A percentile compares a stretch with the other conserved stretches of the same genome.
Conservation (phyloP, 768 basidiomycete species). For the Xanthoconium stramineum region DNA sequence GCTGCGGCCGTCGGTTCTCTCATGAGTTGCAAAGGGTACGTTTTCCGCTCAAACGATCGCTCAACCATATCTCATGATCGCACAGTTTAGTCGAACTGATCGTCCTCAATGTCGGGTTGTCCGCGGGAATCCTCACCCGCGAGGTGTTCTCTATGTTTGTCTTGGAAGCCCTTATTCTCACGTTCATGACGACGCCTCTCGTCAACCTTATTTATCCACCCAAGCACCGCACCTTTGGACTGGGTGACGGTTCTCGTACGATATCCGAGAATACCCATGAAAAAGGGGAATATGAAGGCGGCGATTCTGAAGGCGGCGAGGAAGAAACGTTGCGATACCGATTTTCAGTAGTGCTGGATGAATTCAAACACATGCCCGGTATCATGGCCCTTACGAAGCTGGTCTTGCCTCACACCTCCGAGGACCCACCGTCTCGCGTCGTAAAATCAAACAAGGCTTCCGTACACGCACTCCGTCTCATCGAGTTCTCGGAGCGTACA, state of each 20-base stretch:
- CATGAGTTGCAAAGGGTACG: conserved; percentile 94
- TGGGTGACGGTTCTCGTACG: conserved; percentile 10
- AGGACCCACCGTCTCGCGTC: background rate
- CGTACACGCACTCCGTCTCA: conserved; percentile 79
- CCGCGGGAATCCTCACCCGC: conserved; percentile 70
- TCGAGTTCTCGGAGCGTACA: conserved; percentile 86
- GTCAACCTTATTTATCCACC: conserved; percentile 69
- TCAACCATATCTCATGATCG: conserved; percentile 1
- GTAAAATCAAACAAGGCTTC: background rate
- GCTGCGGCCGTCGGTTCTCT: conserved; percentile 81
- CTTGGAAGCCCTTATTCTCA: conserved; percentile 75
- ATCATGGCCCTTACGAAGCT: conserved; percentile 90
- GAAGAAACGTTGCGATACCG: conserved; percentile 31
- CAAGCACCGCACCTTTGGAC: conserved; percentile 48
- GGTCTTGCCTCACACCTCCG: conserved; percentile 43
- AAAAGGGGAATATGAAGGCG: background rate
- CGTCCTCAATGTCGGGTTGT: conserved; percentile 90
- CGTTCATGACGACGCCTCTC: conserved; percentile 84
- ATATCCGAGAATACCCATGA: background rate
- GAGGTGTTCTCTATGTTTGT: conserved; percentile 96
- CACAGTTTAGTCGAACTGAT: conserved; percentile 85
- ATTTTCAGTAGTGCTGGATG: conserved; percentile 88
- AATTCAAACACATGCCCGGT: conserved; percentile 81
- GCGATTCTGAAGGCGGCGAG: background rate
- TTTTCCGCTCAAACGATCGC: conserved; percentile 19